These are phyloP conservation scores for Aspergillus fischeri DNA, from an alignment of 2,329 filamentous ascomycete genomes.

Conservation along the genomic window DNA sequence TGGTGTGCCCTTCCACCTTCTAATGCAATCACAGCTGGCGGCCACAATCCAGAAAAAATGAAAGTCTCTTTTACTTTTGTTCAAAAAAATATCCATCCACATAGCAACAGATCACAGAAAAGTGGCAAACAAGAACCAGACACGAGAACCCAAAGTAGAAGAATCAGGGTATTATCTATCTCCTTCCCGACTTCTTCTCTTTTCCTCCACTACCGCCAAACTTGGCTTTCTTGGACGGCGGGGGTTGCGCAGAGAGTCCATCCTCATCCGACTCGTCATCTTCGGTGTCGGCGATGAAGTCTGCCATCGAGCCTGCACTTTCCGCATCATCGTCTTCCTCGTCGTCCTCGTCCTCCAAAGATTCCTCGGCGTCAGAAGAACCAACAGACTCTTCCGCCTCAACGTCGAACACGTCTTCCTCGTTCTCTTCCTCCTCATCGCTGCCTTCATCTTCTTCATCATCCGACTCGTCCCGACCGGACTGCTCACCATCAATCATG, in stretches of 20 bases:
- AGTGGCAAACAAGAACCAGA: slow-evolving; percentile 13
- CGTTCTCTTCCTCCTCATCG: slow-evolving; percentile 45
- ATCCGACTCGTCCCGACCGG: slow-evolving; percentile 36
- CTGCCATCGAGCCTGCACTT: slow-evolving; percentile 49
- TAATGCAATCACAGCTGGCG: not conserved
- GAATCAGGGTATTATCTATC: slow-evolving; percentile 26
- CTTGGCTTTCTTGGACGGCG: slow-evolving; percentile 36
- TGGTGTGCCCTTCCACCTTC: not conserved
- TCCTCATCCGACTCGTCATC: slow-evolving; percentile 36
- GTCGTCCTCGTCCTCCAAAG: slow-evolving; percentile 58
- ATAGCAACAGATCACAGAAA: slow-evolving; percentile 6
- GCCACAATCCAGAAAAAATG: not conserved
- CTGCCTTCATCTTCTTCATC: slow-evolving; percentile 56
- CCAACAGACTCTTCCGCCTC: slow-evolving; percentile 42
- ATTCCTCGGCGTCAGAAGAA: slow-evolving; percentile 44
- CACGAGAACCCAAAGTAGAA: slow-evolving; percentile 10
- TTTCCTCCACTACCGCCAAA: slow-evolving; percentile 19
- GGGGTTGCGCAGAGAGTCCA: slow-evolving; percentile 17
- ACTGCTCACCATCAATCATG: slow-evolving; percentile 37
- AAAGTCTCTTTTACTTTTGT: slow-evolving; percentile 3
- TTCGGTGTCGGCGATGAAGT: slow-evolving; percentile 47
- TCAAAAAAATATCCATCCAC: not conserved
- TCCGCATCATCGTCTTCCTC: slow-evolving; percentile 61
- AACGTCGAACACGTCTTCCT: slow-evolving; percentile 41
- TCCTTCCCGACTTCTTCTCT: slow-evolving; percentile 34